Evolutionary conservation across 768 basidiomycete genomes (phyloP), one percentile per base, ranked within the genome.

Genomic region (Steccherinum ochraceum): DNA sequence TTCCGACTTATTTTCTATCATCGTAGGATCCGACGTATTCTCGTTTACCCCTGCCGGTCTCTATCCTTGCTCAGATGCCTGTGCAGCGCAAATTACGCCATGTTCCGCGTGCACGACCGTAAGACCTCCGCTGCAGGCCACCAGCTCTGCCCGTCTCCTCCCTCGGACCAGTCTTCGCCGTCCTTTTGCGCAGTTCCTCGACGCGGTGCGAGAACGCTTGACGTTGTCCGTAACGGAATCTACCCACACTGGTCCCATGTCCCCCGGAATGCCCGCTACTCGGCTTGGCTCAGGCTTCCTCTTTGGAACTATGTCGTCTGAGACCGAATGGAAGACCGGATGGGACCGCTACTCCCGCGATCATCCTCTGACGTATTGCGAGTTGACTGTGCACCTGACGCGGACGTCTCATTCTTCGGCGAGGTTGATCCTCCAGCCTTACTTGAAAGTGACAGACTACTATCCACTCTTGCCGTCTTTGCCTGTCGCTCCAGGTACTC

Each of bases 361-460:
- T 40, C 75, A 79, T 49, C 76, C 85, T 13, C 69, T 86, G 26
- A 67, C 84, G 3, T 78, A 78, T 55, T 84, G 80, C 49, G 76
- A 80, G 39, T 64, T 89, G 16, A 76, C 84, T 60, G 59, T 84
- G 7, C 75, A 79, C 48, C 67, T 80, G 12, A 64, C 69, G 46
- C 45, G 60, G 46, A 18, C 48, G 24, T 40, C 56, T 44, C 46
- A 55, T 24, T 40, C 44, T 40, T 47, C 50, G 50, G 70, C 64
- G 23, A 74, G 75, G 51, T 65, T 89, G n/a, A 68, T 86, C 24
- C 66, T 90, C n/a, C 84, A 86, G 52, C 81, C 84, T 1, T 69
- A 78, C 16, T 70, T 87, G 27, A 67, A 73, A 11, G 64, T 78
- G 4, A 85, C 86, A 1, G 74, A 78, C 18, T 80, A 80, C 58